A percentile compares a stretch with the other conserved stretches of the same genome.
Conservation (phyloP, 192 early-diverging fungal species). For the Podila clonocystis region DNA sequence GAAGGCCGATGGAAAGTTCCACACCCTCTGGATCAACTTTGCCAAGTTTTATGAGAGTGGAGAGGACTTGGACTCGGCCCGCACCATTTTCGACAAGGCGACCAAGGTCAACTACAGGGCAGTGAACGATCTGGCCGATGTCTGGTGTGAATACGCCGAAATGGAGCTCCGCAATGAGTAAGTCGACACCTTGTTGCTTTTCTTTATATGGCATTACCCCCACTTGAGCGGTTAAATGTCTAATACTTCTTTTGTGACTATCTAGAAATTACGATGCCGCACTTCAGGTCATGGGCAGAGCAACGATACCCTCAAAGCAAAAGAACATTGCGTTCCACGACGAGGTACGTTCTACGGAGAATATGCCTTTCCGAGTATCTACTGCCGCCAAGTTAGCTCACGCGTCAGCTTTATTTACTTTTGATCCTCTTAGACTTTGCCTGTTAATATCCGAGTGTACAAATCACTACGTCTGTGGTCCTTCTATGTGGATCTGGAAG, state of each 20-base stretch:
- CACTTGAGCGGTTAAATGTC: background rate
- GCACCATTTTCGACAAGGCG: conserved; percentile 86
- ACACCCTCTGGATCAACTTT: conserved; percentile 86
- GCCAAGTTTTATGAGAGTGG: conserved; percentile 80
- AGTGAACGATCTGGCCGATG: conserved; percentile 86
- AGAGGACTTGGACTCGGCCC: conserved; percentile 69
- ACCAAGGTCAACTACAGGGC: conserved; percentile 80
- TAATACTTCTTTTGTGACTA: background rate
- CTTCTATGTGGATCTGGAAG: conserved; percentile 94
- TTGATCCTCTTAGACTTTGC: conserved; percentile 49
- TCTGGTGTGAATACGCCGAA: conserved; percentile 95
- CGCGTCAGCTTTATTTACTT: background rate
- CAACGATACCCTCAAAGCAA: conserved; percentile 73
- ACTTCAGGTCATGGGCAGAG: conserved; percentile 84
- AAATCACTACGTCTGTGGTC: conserved; percentile 92
- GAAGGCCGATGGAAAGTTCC: conserved; percentile 79
- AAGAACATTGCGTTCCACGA: conserved; percentile 79
- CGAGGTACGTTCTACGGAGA: conserved; percentile 55
- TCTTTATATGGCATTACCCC: background rate
- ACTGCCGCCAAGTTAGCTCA: background rate
- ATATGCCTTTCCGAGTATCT: background rate
- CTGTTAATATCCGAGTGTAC: conserved; percentile 84
- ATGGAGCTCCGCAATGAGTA: conserved; percentile 76
- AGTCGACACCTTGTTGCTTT: background rate
- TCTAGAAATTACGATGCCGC: conserved; percentile 71